phyloP scores from a whole-genome alignment of 176 grass and related monocot genomes.

The Zoysia japonica region DNA sequence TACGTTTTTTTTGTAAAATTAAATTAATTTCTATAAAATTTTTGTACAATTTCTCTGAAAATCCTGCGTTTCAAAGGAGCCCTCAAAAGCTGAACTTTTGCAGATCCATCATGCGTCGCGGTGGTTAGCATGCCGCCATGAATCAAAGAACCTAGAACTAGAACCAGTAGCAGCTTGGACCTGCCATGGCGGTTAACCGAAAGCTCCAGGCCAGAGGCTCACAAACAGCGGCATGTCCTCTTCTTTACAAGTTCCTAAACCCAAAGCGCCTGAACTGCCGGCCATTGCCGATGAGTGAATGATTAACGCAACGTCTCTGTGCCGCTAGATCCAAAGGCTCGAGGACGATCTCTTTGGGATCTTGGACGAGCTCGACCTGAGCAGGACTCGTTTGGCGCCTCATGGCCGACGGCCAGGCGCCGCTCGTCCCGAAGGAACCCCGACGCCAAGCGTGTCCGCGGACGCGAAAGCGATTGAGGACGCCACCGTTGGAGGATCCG shows the following conservation, averaged over 20 bases:
- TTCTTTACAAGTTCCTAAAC: slow-evolving; percentile 12
- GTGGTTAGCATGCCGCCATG: slow-evolving; percentile 27
- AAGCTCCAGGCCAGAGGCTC: slow-evolving; percentile 12
- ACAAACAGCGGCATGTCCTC: neutral
- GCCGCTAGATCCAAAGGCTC: neutral
- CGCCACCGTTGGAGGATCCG: neutral
- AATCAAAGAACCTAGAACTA: neutral
- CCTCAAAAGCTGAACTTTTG: slow-evolving; percentile 39
- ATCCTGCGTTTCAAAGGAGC: too few relatives aligned
- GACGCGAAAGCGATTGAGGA: slow-evolving; percentile 10
- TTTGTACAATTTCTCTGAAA: too few relatives aligned
- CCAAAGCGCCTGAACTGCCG: neutral
- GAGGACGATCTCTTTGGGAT: slow-evolving; percentile 9
- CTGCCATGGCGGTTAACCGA: slow-evolving; percentile 28
- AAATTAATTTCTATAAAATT: too few relatives aligned
- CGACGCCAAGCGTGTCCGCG: neutral
- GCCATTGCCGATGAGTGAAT: neutral
- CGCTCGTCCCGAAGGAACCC: slow-evolving; percentile 30
- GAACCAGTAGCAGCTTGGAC: slow-evolving; percentile 2
- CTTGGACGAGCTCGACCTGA: slow-evolving; percentile 25
- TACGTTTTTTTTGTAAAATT: too few relatives aligned
- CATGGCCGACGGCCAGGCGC: slow-evolving; percentile 19
- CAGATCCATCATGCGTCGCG: slow-evolving; percentile 26
- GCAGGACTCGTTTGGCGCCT: slow-evolving; percentile 1
- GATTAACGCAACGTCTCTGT: neutral